Conservation (phyloP, 441 rosid species). For the Populus hybrid region DNA sequence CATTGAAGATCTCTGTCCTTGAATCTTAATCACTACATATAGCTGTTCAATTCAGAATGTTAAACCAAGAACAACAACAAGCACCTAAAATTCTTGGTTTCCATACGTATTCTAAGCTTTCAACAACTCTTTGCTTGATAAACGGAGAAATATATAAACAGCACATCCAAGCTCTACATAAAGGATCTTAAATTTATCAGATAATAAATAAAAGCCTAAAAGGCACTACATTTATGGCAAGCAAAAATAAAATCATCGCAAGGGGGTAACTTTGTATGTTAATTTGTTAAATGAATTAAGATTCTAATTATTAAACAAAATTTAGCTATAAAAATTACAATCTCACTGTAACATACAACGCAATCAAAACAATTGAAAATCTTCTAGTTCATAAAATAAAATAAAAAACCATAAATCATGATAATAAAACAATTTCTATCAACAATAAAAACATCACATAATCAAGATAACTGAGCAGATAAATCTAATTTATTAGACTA, state of each 20-base stretch:
- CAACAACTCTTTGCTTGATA: neutral
- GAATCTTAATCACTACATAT: neutral
- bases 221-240: neutral
- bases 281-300: neutral
- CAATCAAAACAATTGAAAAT: neutral
- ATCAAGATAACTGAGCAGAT: neutral
- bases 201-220: neutral
- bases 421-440: neutral
- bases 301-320: neutral
- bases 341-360: neutral
- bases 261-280: neutral
- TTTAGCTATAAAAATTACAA: neutral
- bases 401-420: neutral
- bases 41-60: neutral
- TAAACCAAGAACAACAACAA: neutral
- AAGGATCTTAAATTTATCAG: neutral
- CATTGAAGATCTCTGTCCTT: neutral
- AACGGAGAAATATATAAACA: neutral
- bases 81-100: neutral
- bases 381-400: neutral
- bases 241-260: neutral
- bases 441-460: neutral
- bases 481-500: constrained; percentile 2
- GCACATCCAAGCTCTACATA: neutral
- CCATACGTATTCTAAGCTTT: neutral